Conservation (phyloP, 768 basidiomycete genomes). For the Trametes maxima region DNA sequence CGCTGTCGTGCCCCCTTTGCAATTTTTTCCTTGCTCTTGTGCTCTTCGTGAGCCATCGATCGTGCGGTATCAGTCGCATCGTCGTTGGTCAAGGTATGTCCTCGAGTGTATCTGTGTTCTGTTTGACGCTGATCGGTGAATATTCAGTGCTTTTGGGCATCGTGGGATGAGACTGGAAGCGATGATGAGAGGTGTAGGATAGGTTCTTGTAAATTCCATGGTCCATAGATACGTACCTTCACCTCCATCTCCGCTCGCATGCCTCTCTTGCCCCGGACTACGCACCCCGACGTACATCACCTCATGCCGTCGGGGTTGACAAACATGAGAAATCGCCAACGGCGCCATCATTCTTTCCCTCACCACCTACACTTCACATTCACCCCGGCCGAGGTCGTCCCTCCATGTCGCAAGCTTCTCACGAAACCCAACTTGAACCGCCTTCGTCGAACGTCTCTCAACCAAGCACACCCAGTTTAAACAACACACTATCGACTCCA, state of each 20-base stretch:
- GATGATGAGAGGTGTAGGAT: not conserved
- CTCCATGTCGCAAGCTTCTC: too few species aligned
- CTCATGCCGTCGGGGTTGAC: not conserved
- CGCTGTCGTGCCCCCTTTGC: constrained; percentile 44
- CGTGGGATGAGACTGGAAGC: not conserved
- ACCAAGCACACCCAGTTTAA: not conserved
- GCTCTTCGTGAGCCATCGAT: constrained; percentile 25
- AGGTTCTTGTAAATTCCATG: not conserved
- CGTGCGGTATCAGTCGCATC: not conserved
- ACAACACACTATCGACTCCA: not conserved
- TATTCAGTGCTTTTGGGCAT: not conserved
- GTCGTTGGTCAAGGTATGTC: too few species aligned
- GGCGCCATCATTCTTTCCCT: too few species aligned
- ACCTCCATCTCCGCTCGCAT: not conserved
- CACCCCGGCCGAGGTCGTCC: not conserved
- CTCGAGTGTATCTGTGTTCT: too few species aligned
- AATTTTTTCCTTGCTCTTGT: constrained; percentile 33
- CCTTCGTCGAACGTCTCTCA: not conserved
- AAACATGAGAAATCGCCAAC: not conserved
- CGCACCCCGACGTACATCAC: not conserved
- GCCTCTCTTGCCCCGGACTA: not conserved
- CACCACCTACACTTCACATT: not conserved
- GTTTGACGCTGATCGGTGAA: not conserved
- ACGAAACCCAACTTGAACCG: not conserved
- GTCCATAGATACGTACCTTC: not conserved